Percentiles rank a stretch among this genome's conserved stretches.
Evolutionary conservation across 352 stramenopile genomes (phyloP).

Genomic region (Pythium aphanidermatum): DNA sequence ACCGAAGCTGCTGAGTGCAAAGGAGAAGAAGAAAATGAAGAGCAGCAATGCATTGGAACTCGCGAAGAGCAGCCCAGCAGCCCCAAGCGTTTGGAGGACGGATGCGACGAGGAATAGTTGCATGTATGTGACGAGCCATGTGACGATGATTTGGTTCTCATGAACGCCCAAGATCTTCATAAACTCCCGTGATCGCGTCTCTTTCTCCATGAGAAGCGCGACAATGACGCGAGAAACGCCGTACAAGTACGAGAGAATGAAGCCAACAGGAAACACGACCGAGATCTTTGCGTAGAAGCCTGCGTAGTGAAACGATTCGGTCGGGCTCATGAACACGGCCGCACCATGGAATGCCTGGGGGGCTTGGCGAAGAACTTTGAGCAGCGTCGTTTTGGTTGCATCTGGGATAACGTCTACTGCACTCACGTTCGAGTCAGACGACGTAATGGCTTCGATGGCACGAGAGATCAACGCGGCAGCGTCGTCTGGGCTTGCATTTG

Average conservation of each 20-base stretch:
- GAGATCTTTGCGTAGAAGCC: slow-evolving; percentile 77
- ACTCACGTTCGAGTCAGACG: slow-evolving; percentile 5
- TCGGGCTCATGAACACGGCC: slow-evolving; percentile 40
- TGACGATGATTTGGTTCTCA: slow-evolving; percentile 37
- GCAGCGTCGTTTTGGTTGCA: slow-evolving; percentile 26
- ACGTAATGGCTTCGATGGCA: slow-evolving; percentile 1
- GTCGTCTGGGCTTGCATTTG: not conserved
- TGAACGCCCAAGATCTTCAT: slow-evolving; percentile 90
- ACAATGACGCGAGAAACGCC: slow-evolving; percentile 87
- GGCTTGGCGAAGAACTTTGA: slow-evolving; percentile 47
- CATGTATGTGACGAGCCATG: slow-evolving; percentile 81
- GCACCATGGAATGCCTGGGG: slow-evolving; percentile 55
- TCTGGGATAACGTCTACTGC: slow-evolving; percentile 28
- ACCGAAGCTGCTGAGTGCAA: slow-evolving; percentile 69
- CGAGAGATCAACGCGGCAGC: not conserved
- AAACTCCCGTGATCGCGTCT: slow-evolving; percentile 85
- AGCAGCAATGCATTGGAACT: slow-evolving; percentile 34
- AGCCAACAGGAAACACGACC: slow-evolving; percentile 83
- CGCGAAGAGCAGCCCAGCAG: slow-evolving; percentile 32
- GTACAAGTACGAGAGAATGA: slow-evolving; percentile 91
- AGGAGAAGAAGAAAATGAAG: slow-evolving; percentile 72
- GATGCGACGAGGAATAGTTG: slow-evolving; percentile 40
- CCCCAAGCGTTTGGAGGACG: slow-evolving; percentile 38
- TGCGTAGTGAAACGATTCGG: slow-evolving; percentile 42
- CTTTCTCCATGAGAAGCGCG: slow-evolving; percentile 90